phyloP scores from a whole-genome alignment of 305 asterid genomes.

The Fraxinus angustifolia region DNA sequence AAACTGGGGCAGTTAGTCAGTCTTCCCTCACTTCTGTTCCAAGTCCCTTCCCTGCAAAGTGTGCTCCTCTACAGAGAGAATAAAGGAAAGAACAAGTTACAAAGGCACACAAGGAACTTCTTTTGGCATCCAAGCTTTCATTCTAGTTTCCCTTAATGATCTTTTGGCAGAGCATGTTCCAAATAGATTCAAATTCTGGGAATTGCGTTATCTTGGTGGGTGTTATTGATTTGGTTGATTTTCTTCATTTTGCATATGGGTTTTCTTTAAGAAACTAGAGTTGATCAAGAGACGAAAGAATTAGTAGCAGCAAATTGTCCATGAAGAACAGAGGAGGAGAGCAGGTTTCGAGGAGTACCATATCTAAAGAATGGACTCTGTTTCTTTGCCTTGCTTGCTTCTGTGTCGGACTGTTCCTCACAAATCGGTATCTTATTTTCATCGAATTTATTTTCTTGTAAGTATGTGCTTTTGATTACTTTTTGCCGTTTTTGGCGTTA shows the following conservation, averaged over 20 bases:
- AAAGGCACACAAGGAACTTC: conserved; percentile 31
- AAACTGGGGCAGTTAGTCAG: conserved; percentile 43
- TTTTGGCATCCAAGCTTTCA: conserved; percentile 13
- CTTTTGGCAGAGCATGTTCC: conserved; percentile 22
- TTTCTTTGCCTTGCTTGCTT: conserved; percentile 72
- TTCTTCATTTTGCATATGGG: conserved; percentile 23
- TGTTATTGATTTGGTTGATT: conserved; percentile 3
- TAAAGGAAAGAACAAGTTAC: conserved; percentile 45
- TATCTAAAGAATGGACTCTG: conserved; percentile 58
- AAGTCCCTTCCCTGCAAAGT: conserved; percentile 97
- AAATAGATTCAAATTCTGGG: conserved; percentile 23
- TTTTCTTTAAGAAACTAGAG: conserved; percentile 27
- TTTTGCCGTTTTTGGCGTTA: background rate
- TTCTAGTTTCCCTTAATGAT: conserved; percentile 11
- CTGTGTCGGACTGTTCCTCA: conserved; percentile 68
- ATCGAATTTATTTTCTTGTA: background rate
- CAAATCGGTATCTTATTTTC: conserved; percentile 48
- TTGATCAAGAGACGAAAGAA: background rate
- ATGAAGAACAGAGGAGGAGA: conserved; percentile 65
- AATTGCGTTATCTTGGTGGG: background rate
- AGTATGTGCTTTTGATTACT: background rate
- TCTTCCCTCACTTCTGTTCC: conserved; percentile 64
- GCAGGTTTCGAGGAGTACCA: conserved; percentile 46
- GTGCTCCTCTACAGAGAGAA: conserved; percentile 25
- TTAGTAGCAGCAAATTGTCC: conserved; percentile 25